These are phyloP conservation scores for Brachypodium distachyon DNA, from an alignment of 202 grass and related monocot species.

Conservation along the genomic window DNA sequence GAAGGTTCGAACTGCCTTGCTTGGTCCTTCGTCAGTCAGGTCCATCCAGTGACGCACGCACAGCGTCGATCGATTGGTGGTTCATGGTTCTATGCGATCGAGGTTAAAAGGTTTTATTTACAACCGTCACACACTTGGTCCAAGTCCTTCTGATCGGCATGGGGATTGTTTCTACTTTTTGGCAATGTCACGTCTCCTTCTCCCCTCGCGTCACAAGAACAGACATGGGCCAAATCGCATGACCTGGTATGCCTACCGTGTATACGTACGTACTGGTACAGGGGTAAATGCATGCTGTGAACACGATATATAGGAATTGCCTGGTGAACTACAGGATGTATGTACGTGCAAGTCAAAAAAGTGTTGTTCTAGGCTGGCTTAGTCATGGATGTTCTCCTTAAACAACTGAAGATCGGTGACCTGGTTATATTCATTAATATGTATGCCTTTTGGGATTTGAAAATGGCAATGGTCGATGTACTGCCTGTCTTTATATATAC, in stretches of 20 bases:
- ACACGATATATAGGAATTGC: neutral
- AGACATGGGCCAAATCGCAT: neutral
- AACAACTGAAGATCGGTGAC: conserved; percentile 4
- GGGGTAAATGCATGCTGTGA: neutral
- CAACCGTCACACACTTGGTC: neutral
- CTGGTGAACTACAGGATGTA: neutral
- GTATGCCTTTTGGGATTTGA: neutral
- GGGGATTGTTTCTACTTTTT: neutral
- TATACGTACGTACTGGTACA: neutral
- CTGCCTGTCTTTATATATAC: no score
- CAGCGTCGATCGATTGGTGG: neutral
- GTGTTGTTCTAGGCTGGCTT: neutral
- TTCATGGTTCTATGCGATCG: no score
- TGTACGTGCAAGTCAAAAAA: neutral
- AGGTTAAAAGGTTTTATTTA: no score
- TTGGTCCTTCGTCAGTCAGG: no score
- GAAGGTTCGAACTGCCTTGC: conserved; percentile 24
- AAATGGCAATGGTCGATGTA: no score
- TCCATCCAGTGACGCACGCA: conserved; percentile 6
- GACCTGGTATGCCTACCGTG: neutral
- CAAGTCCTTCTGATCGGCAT: neutral
- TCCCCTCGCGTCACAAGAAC: neutral
- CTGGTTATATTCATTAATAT: neutral
- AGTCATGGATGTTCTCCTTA: neutral
- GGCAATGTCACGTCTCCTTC: neutral